A percentile compares a stretch with the other conserved stretches of the same genome.
phyloP scores from a whole-genome alignment of 495 filamentous ascomycete species.

The Lasiosphaeria miniovina region DNA sequence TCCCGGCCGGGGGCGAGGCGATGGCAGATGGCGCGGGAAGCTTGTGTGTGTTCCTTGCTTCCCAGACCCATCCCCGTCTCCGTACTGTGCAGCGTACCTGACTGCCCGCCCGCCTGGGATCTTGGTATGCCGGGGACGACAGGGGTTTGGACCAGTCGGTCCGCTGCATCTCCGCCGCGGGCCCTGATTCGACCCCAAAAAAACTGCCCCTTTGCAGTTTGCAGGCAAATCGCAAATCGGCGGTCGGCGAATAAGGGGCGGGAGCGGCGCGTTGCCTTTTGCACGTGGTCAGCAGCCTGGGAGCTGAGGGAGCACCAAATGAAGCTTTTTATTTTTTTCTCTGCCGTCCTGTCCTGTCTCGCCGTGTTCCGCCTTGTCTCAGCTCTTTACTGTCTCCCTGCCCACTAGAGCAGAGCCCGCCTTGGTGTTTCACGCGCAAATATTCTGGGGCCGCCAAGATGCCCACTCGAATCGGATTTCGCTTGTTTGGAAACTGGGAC shows the following conservation, averaged over 20 bases:
- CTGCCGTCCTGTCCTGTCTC: not conserved
- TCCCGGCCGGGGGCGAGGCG: conserved; percentile 3
- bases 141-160: conserved; percentile 8
- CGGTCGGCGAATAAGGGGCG: not conserved
- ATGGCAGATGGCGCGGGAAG: conserved; percentile 10
- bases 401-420: not conserved
- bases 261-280: not conserved
- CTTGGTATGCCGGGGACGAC: not conserved
- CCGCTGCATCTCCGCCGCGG: not conserved
- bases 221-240: not conserved
- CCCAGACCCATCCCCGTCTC: not conserved
- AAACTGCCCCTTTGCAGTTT: not conserved
- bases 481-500: not conserved
- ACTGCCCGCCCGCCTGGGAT: conserved; percentile 15
- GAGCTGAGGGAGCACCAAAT: too few species aligned
- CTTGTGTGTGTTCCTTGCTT: conserved; percentile 10
- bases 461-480: not conserved
- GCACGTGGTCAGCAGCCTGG: too few species aligned
- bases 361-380: not conserved
- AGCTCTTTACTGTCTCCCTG: not conserved
- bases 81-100: too few species aligned
- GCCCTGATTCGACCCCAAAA: conserved; percentile 7
- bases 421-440: not conserved
- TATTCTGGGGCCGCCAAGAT: not conserved
- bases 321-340: not conserved